Evolutionary conservation across 2,329 filamentous ascomycete species (phyloP), one percentile per base, ranked within the genome.

Genomic region (Arthrobotrys sphaeroides): DNA sequence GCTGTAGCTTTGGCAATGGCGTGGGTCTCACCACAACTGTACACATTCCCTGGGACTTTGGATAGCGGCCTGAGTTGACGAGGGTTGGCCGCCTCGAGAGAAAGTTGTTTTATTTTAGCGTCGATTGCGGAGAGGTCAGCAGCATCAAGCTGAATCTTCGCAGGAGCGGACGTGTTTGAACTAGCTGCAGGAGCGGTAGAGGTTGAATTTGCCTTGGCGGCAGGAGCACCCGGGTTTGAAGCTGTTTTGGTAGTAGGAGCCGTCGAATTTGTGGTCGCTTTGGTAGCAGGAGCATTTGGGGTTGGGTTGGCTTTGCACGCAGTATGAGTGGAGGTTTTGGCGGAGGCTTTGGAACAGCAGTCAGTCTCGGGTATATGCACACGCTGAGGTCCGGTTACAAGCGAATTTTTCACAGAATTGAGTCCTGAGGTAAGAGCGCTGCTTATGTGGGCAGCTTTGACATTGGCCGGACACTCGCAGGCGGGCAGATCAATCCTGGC

Each of bases 71-170:
- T 49, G 1, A 75, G 40, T 26, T 75, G 59, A n/a, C 72, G 72
- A 49, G 72, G 72, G n/a, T 75, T 75, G 9, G 59, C 36, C 40
- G 59, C 49, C 16, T 75, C 72, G 5, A 69, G 20, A 9, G 40
- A 33, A 9, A 75, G 26, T 20, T 69, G 64, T 18, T 51, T 75
- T 38, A 75, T 75, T 26, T 69, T 75, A 18, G 47, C 47, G 2
- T 75, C 43, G 20, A 75, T 65, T 4, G 72, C 72, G 3, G 38
- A 45, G 31, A 75, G 64, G 22, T 64, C 43, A 20, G 70, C 47
- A 12, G 24, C 5, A 20, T 53, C 61, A 5, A 69, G 26, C 22
- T 62, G 65, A n/a, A 24, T 5, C 43, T 45, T 61, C 26, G 26
- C 7, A 53, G 47, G 28, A 7, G 31, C 31, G 12, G 7, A 9